Conservation (phyloP, 2,329 filamentous ascomycete species). For the Daldinia sp. region DNA sequence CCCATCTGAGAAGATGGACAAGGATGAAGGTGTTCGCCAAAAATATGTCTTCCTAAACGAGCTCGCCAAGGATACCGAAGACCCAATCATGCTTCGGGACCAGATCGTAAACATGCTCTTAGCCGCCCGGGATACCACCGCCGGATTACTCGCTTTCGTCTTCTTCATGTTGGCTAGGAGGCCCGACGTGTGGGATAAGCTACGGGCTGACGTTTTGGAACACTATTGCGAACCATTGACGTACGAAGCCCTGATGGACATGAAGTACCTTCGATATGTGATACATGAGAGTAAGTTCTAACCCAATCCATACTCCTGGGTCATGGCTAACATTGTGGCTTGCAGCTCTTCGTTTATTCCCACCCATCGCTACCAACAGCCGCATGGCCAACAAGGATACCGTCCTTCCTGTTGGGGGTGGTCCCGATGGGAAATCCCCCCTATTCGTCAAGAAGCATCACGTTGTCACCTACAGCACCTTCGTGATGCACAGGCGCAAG, state of each 20-base stretch:
- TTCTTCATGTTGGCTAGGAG: constrained; percentile 59
- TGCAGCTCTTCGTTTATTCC: constrained; percentile 62
- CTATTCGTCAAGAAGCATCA: constrained; percentile 63
- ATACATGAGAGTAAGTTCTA: constrained; percentile 66
- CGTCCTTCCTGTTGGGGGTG: constrained; percentile 64
- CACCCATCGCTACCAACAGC: constrained; percentile 63
- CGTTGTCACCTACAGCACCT: constrained; percentile 59
- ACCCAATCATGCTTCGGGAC: constrained; percentile 56
- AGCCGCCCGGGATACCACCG: constrained; percentile 62
- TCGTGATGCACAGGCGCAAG: constrained; percentile 56
- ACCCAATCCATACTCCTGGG: not conserved
- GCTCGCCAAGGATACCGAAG: constrained; percentile 59
- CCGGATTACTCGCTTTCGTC: constrained; percentile 57
- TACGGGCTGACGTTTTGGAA: constrained; percentile 58
- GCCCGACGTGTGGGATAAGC: constrained; percentile 58
- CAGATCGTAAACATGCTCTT: constrained; percentile 60
- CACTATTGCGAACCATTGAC: constrained; percentile 56
- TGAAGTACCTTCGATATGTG: constrained; percentile 68
- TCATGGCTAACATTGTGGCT: not conserved
- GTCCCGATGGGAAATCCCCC: constrained; percentile 60
- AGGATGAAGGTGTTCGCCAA: constrained; percentile 21
- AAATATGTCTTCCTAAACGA: constrained; percentile 64
- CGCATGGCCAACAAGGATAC: constrained; percentile 55
- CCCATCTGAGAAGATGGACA: constrained; percentile 26
- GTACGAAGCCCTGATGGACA: constrained; percentile 62